A percentile compares a stretch with the other conserved stretches of the same genome.
Conservation (phyloP, 306 rosid genomes). For the Cucumis hystrix region DNA sequence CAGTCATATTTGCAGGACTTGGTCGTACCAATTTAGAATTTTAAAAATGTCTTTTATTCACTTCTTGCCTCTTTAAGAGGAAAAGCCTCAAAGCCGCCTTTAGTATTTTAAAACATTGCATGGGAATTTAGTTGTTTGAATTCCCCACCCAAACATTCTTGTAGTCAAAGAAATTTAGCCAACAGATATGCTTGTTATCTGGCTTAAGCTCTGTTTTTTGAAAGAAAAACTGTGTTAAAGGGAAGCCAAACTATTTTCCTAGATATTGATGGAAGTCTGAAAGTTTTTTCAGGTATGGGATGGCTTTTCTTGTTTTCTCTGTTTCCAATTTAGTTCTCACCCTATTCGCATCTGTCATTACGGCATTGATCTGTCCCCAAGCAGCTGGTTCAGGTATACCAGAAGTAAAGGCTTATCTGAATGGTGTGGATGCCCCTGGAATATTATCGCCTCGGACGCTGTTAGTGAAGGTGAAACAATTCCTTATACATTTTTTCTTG, state of each 20-base stretch:
- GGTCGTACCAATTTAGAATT: too few species aligned
- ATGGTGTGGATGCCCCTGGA: constrained; percentile 91
- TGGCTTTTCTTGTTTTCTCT: constrained; percentile 57
- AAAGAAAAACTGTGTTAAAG: neutral
- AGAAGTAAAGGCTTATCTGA: constrained; percentile 91
- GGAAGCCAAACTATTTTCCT: neutral
- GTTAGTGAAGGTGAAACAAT: constrained; percentile 49
- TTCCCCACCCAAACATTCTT: too few species aligned
- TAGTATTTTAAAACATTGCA: too few species aligned
- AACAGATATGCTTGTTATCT: neutral
- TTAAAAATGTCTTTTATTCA: too few species aligned
- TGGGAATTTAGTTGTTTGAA: neutral
- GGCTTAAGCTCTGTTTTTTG: neutral
- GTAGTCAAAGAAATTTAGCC: neutral
- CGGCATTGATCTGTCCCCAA: constrained; percentile 66
- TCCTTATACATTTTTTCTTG: neutral
- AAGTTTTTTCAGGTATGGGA: constrained; percentile 36
- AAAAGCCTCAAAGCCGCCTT: too few species aligned
- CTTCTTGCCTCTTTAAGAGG: too few species aligned
- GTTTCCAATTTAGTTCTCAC: constrained; percentile 63
- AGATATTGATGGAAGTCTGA: constrained; percentile 12
- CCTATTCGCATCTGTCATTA: constrained; percentile 47
- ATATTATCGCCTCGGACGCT: constrained; percentile 48
- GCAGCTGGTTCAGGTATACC: constrained; percentile 94
- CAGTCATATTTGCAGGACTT: too few species aligned